Conservation (phyloP, 1,139 yeast species). For the Yamadazyma trypodendri region DNA sequence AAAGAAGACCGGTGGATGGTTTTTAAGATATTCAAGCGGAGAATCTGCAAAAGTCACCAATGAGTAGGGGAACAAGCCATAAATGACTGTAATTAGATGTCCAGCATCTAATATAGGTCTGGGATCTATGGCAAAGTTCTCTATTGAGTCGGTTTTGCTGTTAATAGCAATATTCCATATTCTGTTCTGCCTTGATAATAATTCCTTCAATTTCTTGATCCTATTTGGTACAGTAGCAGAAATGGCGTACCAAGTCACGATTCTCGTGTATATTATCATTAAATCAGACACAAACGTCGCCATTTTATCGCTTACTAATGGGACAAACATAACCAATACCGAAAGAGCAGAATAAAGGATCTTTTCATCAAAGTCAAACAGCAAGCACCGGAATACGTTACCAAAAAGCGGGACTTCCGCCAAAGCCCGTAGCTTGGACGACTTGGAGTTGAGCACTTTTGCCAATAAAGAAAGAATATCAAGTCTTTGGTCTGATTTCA, state of each 20-base stretch:
- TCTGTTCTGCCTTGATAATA: constrained; percentile 7
- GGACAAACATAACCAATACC: constrained; percentile 52
- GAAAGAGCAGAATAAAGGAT: constrained; percentile 43
- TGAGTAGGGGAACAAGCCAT: constrained; percentile 63
- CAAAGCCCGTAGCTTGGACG: constrained; percentile 33
- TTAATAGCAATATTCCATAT: constrained; percentile 17
- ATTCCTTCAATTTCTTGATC: constrained; percentile 9
- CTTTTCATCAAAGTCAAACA: constrained; percentile 45
- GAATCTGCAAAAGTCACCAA: constrained; percentile 42
- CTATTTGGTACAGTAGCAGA: constrained; percentile 13
- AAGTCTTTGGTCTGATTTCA: constrained; percentile 28
- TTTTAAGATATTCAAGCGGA: constrained; percentile 29
- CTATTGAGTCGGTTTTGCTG: neutral
- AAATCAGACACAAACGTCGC: constrained; percentile 40
- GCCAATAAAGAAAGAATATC: constrained; percentile 36
- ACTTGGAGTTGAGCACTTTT: constrained; percentile 23
- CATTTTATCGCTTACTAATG: constrained; percentile 45
- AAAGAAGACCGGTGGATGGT: constrained; percentile 15
- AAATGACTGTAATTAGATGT: constrained; percentile 43
- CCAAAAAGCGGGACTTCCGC: constrained; percentile 38
- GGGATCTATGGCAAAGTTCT: constrained; percentile 4
- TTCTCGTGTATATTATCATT: constrained; percentile 45
- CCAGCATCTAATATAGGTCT: constrained; percentile 21
- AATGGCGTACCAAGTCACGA: constrained; percentile 31
- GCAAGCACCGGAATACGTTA: constrained; percentile 41